Percentiles rank a stretch among this genome's conserved stretches.
These are phyloP conservation scores for Xylariaceae sp. DNA, from an alignment of 2,329 filamentous ascomycete species.

Conservation along the genomic window DNA sequence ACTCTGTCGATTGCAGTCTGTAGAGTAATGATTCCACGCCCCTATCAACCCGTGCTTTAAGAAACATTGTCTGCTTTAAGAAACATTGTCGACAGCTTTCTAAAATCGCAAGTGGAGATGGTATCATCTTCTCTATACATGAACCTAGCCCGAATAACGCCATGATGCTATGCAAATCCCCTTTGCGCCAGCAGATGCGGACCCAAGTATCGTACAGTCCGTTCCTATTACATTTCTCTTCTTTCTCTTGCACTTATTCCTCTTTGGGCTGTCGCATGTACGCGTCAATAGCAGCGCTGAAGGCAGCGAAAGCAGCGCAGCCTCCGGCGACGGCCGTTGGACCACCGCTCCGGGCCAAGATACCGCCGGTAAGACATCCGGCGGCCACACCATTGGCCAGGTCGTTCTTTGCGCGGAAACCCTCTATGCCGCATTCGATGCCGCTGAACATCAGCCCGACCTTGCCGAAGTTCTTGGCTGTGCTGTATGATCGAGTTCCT, in stretches of 20 bases:
- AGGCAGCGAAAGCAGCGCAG: constrained; percentile 90
- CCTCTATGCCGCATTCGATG: constrained; percentile 95
- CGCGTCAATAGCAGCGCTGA: constrained; percentile 84
- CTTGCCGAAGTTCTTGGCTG: constrained; percentile 91
- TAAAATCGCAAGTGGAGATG: constrained; percentile 23
- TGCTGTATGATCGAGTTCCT: constrained; percentile 76
- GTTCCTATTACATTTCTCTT: not conserved
- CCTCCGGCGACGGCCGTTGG: constrained; percentile 85
- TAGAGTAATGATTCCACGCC: not conserved
- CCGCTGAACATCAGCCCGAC: constrained; percentile 88
- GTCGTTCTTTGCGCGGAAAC: constrained; percentile 89
- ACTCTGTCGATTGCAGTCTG: constrained; percentile 1
- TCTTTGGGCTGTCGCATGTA: constrained; percentile 80
- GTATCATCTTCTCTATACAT: constrained; percentile 8
- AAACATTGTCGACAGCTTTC: not conserved
- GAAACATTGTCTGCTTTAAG: too few species aligned
- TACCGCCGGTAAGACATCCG: constrained; percentile 87
- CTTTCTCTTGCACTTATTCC: constrained; percentile 34
- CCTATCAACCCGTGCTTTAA: constrained; percentile 1
- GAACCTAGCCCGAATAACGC: constrained; percentile 11
- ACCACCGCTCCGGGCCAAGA: constrained; percentile 79
- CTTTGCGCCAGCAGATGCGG: constrained; percentile 16
- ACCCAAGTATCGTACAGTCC: constrained; percentile 7
- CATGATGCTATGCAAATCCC: constrained; percentile 21
- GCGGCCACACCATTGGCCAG: constrained; percentile 80